These are phyloP conservation scores for Isochrysis galbana DNA, from an alignment of 78 protist genomes.

Conservation along the genomic window DNA sequence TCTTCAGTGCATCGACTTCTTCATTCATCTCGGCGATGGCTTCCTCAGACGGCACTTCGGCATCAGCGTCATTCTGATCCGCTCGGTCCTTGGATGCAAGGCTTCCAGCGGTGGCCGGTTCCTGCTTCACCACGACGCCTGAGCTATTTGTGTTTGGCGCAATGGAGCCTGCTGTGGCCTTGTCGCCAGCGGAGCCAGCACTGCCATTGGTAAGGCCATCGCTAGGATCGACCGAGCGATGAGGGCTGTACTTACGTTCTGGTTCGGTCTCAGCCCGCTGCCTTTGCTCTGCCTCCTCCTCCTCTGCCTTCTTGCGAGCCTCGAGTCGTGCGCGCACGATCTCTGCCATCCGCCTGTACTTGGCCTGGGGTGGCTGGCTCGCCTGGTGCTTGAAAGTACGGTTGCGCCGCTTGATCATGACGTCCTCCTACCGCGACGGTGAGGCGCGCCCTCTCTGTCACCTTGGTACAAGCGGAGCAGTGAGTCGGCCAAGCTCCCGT, in stretches of 20 bases:
- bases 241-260: background rate
- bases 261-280: background rate
- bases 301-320: background rate
- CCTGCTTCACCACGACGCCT: too few relatives aligned
- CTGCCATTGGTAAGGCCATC: background rate
- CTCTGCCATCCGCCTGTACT: background rate
- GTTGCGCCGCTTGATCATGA: too few relatives aligned
- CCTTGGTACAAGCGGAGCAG: too few relatives aligned
- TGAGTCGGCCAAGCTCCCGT: too few relatives aligned
- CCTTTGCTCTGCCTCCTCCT: background rate
- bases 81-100: too few relatives aligned
- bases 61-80: background rate
- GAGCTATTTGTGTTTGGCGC: background rate
- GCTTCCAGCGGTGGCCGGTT: too few relatives aligned
- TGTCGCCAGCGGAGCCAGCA: background rate
- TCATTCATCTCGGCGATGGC: background rate
- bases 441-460: too few relatives aligned
- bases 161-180: background rate
- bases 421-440: too few relatives aligned
- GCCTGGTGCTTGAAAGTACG: background rate
- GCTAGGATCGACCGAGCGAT: background rate
- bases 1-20: background rate
- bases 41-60: background rate
- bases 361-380: background rate
- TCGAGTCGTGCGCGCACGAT: background rate